These are phyloP conservation scores for Metarhizium humberi DNA, from an alignment of 2,329 filamentous ascomycete genomes.

Conservation along the genomic window DNA sequence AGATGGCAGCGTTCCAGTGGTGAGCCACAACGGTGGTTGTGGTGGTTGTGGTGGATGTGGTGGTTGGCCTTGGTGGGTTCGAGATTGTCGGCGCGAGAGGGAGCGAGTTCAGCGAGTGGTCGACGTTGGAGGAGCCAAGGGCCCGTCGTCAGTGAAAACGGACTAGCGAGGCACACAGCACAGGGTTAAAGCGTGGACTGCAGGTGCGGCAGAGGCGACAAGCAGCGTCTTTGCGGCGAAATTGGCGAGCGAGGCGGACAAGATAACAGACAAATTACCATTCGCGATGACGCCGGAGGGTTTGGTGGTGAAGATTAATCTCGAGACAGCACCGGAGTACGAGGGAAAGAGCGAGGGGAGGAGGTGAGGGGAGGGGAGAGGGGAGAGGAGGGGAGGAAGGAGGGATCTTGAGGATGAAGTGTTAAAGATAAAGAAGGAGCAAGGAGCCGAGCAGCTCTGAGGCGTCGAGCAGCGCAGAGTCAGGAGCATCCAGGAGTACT, in stretches of 20 bases:
- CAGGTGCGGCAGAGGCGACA: neutral
- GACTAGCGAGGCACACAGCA: conserved; percentile 3
- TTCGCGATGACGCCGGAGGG: neutral
- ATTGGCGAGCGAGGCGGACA: neutral
- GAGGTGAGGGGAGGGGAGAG: conserved; percentile 3
- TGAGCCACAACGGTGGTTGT: conserved; percentile 1
- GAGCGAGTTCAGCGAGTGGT: conserved; percentile 1
- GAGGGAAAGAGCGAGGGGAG: neutral
- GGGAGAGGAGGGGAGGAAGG: conserved; percentile 5
- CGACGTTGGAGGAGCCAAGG: neutral
- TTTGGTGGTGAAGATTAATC: neutral
- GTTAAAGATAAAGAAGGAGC: neutral
- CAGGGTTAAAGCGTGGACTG: neutral
- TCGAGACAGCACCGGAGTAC: neutral
- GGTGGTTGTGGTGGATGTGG: neutral
- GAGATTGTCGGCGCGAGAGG: conserved; percentile 3
- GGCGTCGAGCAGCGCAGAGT: neutral
- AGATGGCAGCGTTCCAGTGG: conserved; percentile 5
- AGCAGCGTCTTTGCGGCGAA: neutral
- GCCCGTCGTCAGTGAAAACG: conserved; percentile 2
- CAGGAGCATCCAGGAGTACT: neutral
- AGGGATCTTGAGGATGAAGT: neutral
- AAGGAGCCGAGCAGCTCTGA: neutral
- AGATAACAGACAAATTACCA: neutral
- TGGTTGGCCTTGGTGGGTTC: neutral